Conservation (phyloP, 306 rosid genomes). For the Prunus kanzakura region DNA sequence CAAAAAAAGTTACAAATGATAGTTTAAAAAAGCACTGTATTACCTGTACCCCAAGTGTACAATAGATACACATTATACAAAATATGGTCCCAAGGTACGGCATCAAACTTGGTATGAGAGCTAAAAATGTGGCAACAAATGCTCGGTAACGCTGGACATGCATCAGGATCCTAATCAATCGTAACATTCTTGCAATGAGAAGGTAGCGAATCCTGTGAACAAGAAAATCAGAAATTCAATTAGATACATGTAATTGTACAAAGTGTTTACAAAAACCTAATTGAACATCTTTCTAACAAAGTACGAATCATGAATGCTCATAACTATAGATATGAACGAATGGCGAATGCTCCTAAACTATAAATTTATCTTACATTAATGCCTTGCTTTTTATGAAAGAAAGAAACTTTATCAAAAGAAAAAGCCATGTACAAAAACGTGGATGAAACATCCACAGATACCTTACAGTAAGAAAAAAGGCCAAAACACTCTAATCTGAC, state of each 20-base stretch:
- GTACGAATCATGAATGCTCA: neutral
- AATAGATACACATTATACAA: constrained; percentile 75
- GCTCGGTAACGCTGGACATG: constrained; percentile 75
- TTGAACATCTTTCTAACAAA: neutral
- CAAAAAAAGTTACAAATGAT: neutral
- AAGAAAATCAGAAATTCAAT: constrained; percentile 12
- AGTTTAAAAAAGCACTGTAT: constrained; percentile 24
- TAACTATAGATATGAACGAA: neutral
- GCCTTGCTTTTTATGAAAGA: neutral
- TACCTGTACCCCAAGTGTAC: constrained; percentile 94
- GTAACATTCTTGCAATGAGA: constrained; percentile 86
- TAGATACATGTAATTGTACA: constrained; percentile 3
- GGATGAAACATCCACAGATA: neutral
- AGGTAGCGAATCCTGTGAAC: constrained; percentile 93
- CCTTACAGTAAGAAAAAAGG: neutral
- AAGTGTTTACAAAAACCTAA: neutral
- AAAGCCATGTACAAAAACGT: neutral
- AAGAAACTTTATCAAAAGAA: neutral
- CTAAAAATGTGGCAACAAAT: constrained; percentile 84
- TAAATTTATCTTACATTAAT: neutral
- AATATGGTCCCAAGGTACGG: constrained; percentile 94
- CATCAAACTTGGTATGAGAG: constrained; percentile 97
- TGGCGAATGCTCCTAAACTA: neutral
- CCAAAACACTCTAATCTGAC: neutral
- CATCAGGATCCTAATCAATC: constrained; percentile 90